Conservation (phyloP, 306 rosid species). For the Quillaja saponaria region DNA sequence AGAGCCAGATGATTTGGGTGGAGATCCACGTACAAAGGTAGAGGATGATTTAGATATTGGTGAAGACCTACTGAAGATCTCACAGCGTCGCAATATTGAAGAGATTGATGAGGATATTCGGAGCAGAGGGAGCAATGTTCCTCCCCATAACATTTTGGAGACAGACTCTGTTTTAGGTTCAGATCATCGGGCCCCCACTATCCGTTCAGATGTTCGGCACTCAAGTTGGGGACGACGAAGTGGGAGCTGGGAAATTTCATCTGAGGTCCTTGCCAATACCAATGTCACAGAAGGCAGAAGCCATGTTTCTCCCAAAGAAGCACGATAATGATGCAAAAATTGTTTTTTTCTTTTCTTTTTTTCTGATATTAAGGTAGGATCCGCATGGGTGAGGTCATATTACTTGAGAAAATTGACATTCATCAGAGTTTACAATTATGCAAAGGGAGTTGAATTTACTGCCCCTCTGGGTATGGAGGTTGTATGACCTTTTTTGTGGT, state of each 20-base stretch:
- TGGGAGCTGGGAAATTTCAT: conserved; percentile 81
- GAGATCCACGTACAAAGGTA: conserved; percentile 81
- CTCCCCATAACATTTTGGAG: conserved; percentile 54
- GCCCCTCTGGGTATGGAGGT: conserved; percentile 33
- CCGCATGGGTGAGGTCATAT: conserved; percentile 31
- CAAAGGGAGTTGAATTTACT: conserved; percentile 34
- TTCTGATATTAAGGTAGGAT: background rate
- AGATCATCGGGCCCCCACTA: conserved; percentile 77
- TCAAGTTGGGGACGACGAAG: conserved; percentile 82
- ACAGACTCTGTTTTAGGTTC: conserved; percentile 69
- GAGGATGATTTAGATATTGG: conserved; percentile 89
- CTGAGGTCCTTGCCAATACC: conserved; percentile 58
- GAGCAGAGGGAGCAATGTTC: conserved; percentile 71
- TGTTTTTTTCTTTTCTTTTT: conserved; percentile 38
- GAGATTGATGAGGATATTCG: conserved; percentile 71
- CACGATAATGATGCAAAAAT: conserved; percentile 40
- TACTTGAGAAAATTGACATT: conserved; percentile 31
- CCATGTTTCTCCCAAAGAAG: conserved; percentile 55
- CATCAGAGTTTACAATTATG: conserved; percentile 36
- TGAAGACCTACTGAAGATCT: conserved; percentile 86
- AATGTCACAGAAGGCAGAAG: conserved; percentile 73
- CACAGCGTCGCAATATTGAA: conserved; percentile 82
- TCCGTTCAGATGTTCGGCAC: conserved; percentile 67
- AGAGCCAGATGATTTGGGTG: conserved; percentile 51
- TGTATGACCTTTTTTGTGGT: conserved; percentile 23